These are phyloP conservation scores for Thalassiosira mediterranea DNA, from an alignment of 352 stramenopile genomes.

Conservation along the genomic window DNA sequence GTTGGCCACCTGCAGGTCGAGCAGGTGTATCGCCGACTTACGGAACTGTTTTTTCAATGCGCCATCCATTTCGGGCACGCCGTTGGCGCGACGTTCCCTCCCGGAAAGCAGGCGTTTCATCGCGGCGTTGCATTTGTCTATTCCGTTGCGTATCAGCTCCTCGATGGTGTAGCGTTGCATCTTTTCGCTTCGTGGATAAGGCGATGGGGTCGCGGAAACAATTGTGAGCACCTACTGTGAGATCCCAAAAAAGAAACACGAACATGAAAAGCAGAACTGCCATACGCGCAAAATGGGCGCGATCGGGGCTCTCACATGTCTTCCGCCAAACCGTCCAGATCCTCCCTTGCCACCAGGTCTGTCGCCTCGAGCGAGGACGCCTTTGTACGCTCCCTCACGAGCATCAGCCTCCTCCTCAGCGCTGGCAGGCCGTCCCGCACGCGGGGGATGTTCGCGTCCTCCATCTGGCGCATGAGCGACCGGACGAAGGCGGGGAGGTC, in stretches of 20 bases:
- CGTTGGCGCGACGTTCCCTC: slow-evolving; percentile 24
- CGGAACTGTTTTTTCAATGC: slow-evolving; percentile 16
- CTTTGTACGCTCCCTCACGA: no score
- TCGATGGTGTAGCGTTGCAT: slow-evolving; percentile 30
- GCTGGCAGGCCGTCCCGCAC: slow-evolving; percentile 17
- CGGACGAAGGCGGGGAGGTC: no score
- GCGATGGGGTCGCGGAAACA: background rate
- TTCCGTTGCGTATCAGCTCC: slow-evolving; percentile 37
- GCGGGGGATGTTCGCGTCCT: slow-evolving; percentile 17
- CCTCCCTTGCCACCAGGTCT: slow-evolving; percentile 12
- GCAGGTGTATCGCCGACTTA: slow-evolving; percentile 8
- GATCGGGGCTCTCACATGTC: slow-evolving; percentile 27
- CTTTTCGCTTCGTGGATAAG: slow-evolving; percentile 6
- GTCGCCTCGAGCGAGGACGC: background rate
- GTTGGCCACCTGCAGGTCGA: slow-evolving; percentile 11
- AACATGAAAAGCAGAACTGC: no score
- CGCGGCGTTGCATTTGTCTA: slow-evolving; percentile 42
- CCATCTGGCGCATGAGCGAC: no score
- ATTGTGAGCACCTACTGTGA: slow-evolving; percentile 1
- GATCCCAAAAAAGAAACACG: no score
- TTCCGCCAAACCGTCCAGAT: slow-evolving; percentile 10
- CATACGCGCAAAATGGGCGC: no score
- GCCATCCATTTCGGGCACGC: no score
- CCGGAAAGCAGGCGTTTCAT: slow-evolving; percentile 32
- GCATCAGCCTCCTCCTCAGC: slow-evolving; percentile 30